Evolutionary conservation across 2,329 filamentous ascomycete species (phyloP), one percentile per base, ranked within the genome.

Genomic region (Botrytis aclada): DNA sequence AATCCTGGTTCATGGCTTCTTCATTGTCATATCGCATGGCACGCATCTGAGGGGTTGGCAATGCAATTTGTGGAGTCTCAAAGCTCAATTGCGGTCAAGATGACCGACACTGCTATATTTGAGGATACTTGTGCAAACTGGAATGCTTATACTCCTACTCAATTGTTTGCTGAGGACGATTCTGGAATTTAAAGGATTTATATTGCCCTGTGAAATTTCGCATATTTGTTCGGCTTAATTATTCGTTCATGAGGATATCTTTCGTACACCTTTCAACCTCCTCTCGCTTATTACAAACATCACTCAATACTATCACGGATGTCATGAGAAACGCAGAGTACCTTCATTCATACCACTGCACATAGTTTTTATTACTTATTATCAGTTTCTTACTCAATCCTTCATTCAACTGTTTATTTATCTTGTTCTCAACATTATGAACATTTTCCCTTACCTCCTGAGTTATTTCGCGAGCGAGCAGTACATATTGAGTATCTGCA

Each of bases 41-140:
- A 89, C 77, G 84, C 85, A 1, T 86, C 85, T 1, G 83, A 83
- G 14, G 88, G 88, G 7, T 83, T 89, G 66, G 82, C 87, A 18
- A 76, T 85, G 45, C 85, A 88, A 77, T 85, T 89, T 74, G 80
- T 89, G 8, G 84, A 83, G 70, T 45, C 72, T n/a, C 73, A 78
- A 70, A 70, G 58, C 41, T 43, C 76, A n/a, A 80, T 80, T 37
- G 71, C 72, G 0, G 62, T 74, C 4, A 65, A 71, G 0, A 75
- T 80, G 71, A 69, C 70, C 0, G 76, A 77, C 58, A 70, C 74
- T 1, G 58, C 64, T 8, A 66, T 65, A 3, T 77, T 78, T 56
- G 32, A 74, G 2, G 67, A 77, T 29, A 78, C 74, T 12, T 80
- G 78, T 69, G 37, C 65, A 0, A 72, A 74, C n/a, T 80, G 77